Evolutionary conservation across 495 filamentous ascomycete genomes (phyloP), one percentile per base, ranked within the genome.

Genomic region (Aspergillus coremiiformis): DNA sequence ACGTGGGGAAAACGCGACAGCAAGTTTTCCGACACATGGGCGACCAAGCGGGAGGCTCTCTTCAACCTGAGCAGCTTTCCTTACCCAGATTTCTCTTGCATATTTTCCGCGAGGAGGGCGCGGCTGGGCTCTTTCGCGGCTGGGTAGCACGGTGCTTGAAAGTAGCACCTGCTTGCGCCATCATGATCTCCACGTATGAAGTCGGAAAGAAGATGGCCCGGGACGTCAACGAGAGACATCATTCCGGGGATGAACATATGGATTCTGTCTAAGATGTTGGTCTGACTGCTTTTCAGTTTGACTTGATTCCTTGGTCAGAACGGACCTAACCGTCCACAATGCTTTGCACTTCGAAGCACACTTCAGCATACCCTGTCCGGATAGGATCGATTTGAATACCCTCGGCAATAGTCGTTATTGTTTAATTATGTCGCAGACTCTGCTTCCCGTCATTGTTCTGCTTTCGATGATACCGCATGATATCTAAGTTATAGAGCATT

Each of bases 161-260:
- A 61, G 91, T 97, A 5, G 91, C 93, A 10, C 93, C 93, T 1
- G 90, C 91, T 12, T 97, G 93, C 69, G 93, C 94, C n/a, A 96
- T 98, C 60, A 98, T 98, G 93, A 98, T 98, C 55, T 95, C 89
- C 51, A 94, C 83, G 50, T 98, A 97, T 60, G 93, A 98, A 68
- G 78, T 97, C 20, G 90, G 94, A 10, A 98, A 98, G 79, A 85
- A 84, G 65, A 85, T 85, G 66, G 92, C 93, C 6, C 72, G 80
- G 51, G 79, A 80, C 19, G 83, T 88, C 49, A 96, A 98, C 59
- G 85, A 92, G 62, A 74, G 79, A 41, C 66, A 65, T 12, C 62
- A 64, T n/a, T 51, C 61, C 53, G 47, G 35, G 45, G 52, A 41
- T 55, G 58, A 61, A 15, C 30, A 29, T 19, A 46, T 21, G 2